phyloP scores from a whole-genome alignment of 139 green algal species.

The Medakamo hakoo region DNA sequence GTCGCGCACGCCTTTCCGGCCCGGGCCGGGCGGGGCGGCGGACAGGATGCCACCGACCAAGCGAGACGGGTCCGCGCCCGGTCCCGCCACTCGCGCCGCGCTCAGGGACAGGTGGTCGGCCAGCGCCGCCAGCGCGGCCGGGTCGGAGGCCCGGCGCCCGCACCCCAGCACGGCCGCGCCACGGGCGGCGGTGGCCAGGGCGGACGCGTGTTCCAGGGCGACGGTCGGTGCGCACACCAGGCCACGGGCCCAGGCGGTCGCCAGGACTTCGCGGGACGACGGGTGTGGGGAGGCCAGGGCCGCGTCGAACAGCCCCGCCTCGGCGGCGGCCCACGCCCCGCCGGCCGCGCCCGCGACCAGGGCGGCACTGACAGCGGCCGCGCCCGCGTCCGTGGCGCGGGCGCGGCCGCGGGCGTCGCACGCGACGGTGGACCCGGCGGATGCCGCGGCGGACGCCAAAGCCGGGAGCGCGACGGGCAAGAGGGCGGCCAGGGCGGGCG shows the following conservation, averaged over 20 bases:
- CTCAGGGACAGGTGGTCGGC: too few relatives aligned
- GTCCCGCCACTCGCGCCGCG: too few relatives aligned
- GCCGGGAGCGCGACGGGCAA: background rate
- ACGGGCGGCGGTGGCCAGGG: background rate
- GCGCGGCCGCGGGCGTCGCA: too few relatives aligned
- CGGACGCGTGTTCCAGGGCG: background rate
- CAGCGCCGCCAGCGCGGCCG: background rate
- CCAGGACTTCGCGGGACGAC: background rate
- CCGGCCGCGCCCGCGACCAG: background rate
- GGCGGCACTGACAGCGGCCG: background rate
- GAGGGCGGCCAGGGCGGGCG: background rate
- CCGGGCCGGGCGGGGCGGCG: too few relatives aligned
- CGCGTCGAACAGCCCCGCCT: background rate
- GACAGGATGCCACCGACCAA: too few relatives aligned
- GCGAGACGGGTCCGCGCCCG: too few relatives aligned
- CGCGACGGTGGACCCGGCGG: too few relatives aligned
- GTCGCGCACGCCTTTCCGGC: too few relatives aligned
- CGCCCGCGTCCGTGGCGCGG: too few relatives aligned
- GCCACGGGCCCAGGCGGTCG: background rate
- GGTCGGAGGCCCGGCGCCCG: too few relatives aligned
- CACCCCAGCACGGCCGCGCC: background rate
- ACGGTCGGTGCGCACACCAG: background rate
- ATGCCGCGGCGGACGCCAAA: background rate
- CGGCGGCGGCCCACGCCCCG: background rate
- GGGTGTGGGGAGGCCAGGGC: background rate